phyloP scores from a whole-genome alignment of 1,139 yeast genomes.

The Ashbya aceris region DNA sequence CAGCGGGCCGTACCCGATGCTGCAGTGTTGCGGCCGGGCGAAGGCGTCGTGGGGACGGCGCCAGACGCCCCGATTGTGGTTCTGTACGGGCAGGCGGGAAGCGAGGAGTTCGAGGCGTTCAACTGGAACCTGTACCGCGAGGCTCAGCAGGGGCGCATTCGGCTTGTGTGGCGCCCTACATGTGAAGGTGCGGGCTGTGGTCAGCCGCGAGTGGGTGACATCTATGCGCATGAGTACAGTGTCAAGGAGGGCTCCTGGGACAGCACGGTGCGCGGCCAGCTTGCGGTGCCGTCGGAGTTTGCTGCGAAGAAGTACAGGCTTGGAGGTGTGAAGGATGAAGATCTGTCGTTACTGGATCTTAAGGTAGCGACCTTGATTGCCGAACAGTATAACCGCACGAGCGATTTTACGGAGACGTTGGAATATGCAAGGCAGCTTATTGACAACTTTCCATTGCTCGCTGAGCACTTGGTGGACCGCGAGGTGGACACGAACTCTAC shows the following conservation, averaged over 20 bases:
- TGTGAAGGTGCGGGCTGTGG: constrained; percentile 12
- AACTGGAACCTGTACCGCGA: constrained; percentile 51
- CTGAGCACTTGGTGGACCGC: constrained; percentile 21
- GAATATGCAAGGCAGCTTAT: constrained; percentile 34
- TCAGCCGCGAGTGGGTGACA: constrained; percentile 9
- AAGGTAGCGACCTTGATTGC: constrained; percentile 41
- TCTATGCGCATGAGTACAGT: constrained; percentile 6
- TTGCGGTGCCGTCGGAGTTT: constrained; percentile 14
- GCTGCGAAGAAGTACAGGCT: constrained; percentile 8
- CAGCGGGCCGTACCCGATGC: constrained; percentile 17
- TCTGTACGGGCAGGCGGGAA: constrained; percentile 40
- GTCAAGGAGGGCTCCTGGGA: constrained; percentile 10
- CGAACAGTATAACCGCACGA: constrained; percentile 24
- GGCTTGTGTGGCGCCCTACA: constrained; percentile 69
- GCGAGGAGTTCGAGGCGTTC: constrained; percentile 44
- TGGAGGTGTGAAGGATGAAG: constrained; percentile 19
- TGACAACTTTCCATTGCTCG: constrained; percentile 44
- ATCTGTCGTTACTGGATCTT: constrained; percentile 35
- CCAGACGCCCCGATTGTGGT: constrained; percentile 31
- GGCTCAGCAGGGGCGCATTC: constrained; percentile 55
- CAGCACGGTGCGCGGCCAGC: constrained; percentile 3
- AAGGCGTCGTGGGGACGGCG: constrained; percentile 20
- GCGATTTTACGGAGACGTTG: constrained; percentile 27
- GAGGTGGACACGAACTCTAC: constrained; percentile 10
- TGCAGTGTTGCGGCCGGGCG: constrained; percentile 9